These are phyloP conservation scores for Eutypa lata DNA, from an alignment of 2,329 filamentous ascomycete genomes.

Conservation along the genomic window DNA sequence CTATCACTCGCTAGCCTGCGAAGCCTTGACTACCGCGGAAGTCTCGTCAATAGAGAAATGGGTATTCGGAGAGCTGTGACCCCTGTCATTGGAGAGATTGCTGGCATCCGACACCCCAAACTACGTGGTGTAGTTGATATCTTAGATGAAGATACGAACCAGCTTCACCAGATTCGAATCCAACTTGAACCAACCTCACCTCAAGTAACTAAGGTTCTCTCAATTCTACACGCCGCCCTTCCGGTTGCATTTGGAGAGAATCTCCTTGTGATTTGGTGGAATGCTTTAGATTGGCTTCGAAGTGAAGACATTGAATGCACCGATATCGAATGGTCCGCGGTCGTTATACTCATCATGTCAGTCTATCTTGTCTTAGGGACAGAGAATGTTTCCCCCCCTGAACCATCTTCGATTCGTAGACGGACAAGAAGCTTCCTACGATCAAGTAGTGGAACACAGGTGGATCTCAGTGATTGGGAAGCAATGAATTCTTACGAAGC, in stretches of 20 bases:
- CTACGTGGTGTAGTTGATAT: slow-evolving; percentile 63
- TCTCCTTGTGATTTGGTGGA: slow-evolving; percentile 69
- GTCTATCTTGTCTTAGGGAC: slow-evolving; percentile 59
- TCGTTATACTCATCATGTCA: slow-evolving; percentile 61
- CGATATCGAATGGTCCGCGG: slow-evolving; percentile 67
- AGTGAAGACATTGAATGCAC: slow-evolving; percentile 41
- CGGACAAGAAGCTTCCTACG: slow-evolving; percentile 23
- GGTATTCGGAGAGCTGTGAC: slow-evolving; percentile 44
- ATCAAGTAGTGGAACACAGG: slow-evolving; percentile 29
- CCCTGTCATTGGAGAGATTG: slow-evolving; percentile 44
- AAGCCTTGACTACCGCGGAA: slow-evolving; percentile 54
- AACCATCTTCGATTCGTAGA: slow-evolving; percentile 12
- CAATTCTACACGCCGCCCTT: slow-evolving; percentile 62
- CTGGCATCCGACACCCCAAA: slow-evolving; percentile 56
- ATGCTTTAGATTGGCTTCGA: slow-evolving; percentile 67
- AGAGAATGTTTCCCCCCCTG: slow-evolving; percentile 21
- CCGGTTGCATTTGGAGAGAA: slow-evolving; percentile 57
- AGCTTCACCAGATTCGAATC: slow-evolving; percentile 64
- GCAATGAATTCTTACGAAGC: slow-evolving; percentile 44
- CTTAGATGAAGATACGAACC: slow-evolving; percentile 55
- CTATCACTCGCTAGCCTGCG: slow-evolving; percentile 59
- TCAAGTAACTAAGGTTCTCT: slow-evolving; percentile 60
- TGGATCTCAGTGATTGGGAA: slow-evolving; percentile 40
- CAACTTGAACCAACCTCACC: slow-evolving; percentile 62
- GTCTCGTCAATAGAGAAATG: slow-evolving; percentile 50